These are phyloP conservation scores for Aspergillus leporis DNA, from an alignment of 495 filamentous ascomycete species.

Conservation along the genomic window DNA sequence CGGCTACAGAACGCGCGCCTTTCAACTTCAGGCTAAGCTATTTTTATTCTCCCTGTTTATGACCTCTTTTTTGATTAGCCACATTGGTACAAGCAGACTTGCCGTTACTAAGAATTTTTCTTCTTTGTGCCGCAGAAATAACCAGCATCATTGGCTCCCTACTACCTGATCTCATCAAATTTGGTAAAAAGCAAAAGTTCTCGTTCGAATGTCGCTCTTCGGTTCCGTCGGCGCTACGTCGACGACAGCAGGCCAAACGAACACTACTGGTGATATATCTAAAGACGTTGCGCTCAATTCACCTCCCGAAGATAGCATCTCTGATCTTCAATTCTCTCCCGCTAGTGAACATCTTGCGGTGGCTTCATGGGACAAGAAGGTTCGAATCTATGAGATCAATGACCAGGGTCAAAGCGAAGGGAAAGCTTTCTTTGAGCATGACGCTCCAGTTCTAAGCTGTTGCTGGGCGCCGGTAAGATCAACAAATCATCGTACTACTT, in stretches of 20 bases:
- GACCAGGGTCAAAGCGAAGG: conserved; percentile 68
- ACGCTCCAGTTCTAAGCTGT: conserved; percentile 74
- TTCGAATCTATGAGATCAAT: conserved; percentile 88
- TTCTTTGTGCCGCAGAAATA: neutral
- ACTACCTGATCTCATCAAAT: neutral
- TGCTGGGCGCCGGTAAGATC: conserved; percentile 79
- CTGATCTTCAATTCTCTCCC: conserved; percentile 80
- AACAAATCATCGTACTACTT: neutral
- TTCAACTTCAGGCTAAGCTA: neutral
- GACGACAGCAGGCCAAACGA: conserved; percentile 50
- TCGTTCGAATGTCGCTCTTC: conserved; percentile 60
- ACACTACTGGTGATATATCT: conserved; percentile 85
- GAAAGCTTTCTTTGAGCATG: conserved; percentile 75
- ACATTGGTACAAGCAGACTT: neutral
- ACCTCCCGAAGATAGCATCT: conserved; percentile 84
- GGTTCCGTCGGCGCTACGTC: conserved; percentile 47
- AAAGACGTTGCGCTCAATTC: conserved; percentile 78
- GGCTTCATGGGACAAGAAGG: conserved; percentile 90
- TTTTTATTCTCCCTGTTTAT: conserved; percentile 3
- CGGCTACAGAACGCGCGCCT: neutral
- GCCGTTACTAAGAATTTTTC: neutral
- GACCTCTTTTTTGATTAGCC: neutral
- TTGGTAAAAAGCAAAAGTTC: conserved; percentile 11
- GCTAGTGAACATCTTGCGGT: conserved; percentile 77
- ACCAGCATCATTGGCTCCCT: neutral